phyloP scores from a whole-genome alignment of 371 early-diverging fungal genomes.

The Rhizopus delemar region DNA sequence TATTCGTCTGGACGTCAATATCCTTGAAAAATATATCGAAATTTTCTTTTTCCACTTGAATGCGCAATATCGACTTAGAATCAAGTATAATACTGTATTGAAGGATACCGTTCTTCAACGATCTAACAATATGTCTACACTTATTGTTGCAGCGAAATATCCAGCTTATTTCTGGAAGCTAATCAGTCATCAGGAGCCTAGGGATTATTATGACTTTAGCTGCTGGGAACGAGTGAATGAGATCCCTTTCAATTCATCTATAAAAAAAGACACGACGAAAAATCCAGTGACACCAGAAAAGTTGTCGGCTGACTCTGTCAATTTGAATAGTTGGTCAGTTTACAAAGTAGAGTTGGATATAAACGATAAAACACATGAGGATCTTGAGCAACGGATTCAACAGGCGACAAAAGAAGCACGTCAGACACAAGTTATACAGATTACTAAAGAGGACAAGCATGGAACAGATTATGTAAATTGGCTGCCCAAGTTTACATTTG shows the following conservation, averaged over 20 bases:
- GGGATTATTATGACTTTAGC: conserved; percentile 9
- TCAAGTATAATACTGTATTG: conserved; percentile 13
- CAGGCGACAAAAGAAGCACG: not conserved
- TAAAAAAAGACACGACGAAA: not conserved
- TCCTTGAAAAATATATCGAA: conserved; percentile 20
- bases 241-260: conserved; percentile 5
- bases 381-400: conserved; percentile 9
- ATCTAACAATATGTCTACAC: conserved; percentile 7
- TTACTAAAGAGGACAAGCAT: not conserved
- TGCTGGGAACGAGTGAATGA: conserved; percentile 24
- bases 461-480: conserved; percentile 2
- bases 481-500: conserved; percentile 27
- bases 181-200: not conserved
- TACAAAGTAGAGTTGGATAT: conserved; percentile 34
- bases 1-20: conserved; percentile 31
- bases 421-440: not conserved
- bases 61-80: conserved; percentile 27
- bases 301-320: not conserved
- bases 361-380: conserved; percentile 20
- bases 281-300: not conserved
- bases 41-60: conserved; percentile 29
- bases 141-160: conserved; percentile 27
- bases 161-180: conserved; percentile 28
- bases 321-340: conserved; percentile 35
- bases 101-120: conserved; percentile 23